Evolutionary conservation across 805 yeast genomes (phyloP).

Genomic region (Saccharomycopsis sp.): DNA sequence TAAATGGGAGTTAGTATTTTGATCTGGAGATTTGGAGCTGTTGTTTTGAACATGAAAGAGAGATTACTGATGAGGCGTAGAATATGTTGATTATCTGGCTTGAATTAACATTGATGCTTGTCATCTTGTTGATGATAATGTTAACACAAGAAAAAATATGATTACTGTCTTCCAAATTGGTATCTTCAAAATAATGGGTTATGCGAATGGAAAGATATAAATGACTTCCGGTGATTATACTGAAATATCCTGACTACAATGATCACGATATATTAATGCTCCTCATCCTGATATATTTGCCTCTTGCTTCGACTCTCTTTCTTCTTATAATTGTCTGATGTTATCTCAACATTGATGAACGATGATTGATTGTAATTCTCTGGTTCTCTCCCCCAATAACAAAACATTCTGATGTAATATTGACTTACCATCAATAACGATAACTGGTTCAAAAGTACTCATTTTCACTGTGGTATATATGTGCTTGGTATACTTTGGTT

Average conservation of each 20-base stretch:
- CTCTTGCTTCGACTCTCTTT: too few relatives aligned
- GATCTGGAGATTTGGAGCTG: neutral
- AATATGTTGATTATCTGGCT: neutral
- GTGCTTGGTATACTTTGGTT: conserved; percentile 6
- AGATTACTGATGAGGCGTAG: conserved; percentile 17
- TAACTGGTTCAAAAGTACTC: conserved; percentile 93
- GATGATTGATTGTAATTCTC: conserved; percentile 59
- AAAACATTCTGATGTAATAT: neutral
- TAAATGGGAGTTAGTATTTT: conserved; percentile 17
- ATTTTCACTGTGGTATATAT: conserved; percentile 31
- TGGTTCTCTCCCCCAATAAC: conserved; percentile 43
- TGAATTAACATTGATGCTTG: too few relatives aligned
- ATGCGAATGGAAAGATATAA: too few relatives aligned
- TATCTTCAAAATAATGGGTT: too few relatives aligned
- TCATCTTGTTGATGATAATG: too few relatives aligned
- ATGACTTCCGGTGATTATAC: too few relatives aligned
- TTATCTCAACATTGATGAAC: neutral
- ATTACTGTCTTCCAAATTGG: too few relatives aligned
- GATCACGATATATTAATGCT: too few relatives aligned
- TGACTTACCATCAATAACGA: conserved; percentile 90
- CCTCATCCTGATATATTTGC: too few relatives aligned
- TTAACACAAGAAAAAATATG: too few relatives aligned
- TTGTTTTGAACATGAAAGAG: neutral
- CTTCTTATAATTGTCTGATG: too few relatives aligned
- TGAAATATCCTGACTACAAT: too few relatives aligned